Evolutionary conservation across 2,329 filamentous ascomycete species (phyloP), one percentile per base, ranked within the genome.

Genomic region (Immersiporthe knoxdaviesiana): DNA sequence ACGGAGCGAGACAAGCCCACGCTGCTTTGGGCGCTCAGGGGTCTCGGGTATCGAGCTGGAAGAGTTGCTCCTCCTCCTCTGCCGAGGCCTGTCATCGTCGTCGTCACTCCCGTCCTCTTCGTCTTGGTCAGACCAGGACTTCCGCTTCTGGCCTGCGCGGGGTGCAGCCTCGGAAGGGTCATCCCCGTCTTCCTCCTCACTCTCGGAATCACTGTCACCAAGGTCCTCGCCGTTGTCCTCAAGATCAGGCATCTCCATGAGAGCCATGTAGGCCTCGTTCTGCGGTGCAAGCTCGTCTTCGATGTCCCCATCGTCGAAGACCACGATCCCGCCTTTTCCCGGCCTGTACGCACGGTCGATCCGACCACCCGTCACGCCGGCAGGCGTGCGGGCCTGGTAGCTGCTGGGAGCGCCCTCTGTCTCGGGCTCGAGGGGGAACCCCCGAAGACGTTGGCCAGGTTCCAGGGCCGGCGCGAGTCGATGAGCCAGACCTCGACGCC

Each of bases 401-500:
- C 79, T 82, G 56, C 79, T 82, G n/a, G 78, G 75, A 7, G 83
- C 80, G 35, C 80, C 81, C 30, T 85, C 84, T 50, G 83, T 79
- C 14, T 82, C 79, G 30, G 87, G 82, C 72, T 87, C 85, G 4
- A 86, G 78, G 1, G 88, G 84, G 71, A 88, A 88, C 92, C 92
- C 16, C 92, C 94, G 82, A 98, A 98, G 18, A 98, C 89, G 78
- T 99, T 99, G 72, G 89, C 90, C 76, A 99, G 78, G 78, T 99
- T 98, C 94, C 95, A 98, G 18, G 96, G 96, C 70, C 96, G 86
- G 79, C 96, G 88, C 37, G 95, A 89, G 80, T 99, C 96, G 70
- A 98, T 85, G 14, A 98, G 87, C 96, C 96, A 99, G 41, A 97
- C 91, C 78, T 97, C 94, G 0, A 98, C 92, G n/a, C 92, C 92